Conservation (phyloP, 2,329 filamentous ascomycete species). For the Emergomyces orientalis region DNA sequence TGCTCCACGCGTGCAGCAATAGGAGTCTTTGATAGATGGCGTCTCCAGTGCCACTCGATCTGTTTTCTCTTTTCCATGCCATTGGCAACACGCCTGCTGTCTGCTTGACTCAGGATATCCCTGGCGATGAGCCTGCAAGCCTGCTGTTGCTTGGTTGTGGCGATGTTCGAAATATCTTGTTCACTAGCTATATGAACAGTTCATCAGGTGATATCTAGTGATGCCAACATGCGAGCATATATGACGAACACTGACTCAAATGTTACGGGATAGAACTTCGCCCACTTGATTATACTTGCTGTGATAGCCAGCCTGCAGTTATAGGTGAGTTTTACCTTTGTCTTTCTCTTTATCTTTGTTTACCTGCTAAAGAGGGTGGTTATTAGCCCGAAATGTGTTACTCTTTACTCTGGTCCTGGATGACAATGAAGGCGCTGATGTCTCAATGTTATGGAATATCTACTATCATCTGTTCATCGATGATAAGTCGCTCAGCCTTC, state of each 20-base stretch:
- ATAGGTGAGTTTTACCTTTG: conserved; percentile 35
- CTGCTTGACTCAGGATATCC: conserved; percentile 41
- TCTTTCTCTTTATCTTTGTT: not conserved
- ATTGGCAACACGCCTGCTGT: conserved; percentile 45
- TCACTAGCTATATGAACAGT: conserved; percentile 36
- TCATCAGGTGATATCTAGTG: not conserved
- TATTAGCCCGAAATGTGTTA: conserved; percentile 47
- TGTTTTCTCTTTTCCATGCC: conserved; percentile 29
- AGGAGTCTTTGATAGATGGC: conserved; percentile 8
- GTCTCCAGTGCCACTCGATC: conserved; percentile 13
- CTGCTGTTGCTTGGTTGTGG: conserved; percentile 49
- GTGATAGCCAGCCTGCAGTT: conserved; percentile 44
- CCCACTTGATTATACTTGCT: conserved; percentile 48
- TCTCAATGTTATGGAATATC: conserved; percentile 41
- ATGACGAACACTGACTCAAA: not conserved
- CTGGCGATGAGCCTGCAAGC: conserved; percentile 42
- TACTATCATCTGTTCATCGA: conserved; percentile 48
- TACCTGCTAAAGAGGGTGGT: not conserved
- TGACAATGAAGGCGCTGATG: conserved; percentile 19
- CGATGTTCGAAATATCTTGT: conserved; percentile 50
- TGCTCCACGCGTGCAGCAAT: not conserved
- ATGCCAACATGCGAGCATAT: not conserved
- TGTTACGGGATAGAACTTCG: conserved; percentile 16
- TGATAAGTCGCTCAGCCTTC: conserved; percentile 25
- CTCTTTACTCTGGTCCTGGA: conserved; percentile 45